Evolutionary conservation across 768 basidiomycete species (phyloP).

Genomic region (Astraeus odoratus): DNA sequence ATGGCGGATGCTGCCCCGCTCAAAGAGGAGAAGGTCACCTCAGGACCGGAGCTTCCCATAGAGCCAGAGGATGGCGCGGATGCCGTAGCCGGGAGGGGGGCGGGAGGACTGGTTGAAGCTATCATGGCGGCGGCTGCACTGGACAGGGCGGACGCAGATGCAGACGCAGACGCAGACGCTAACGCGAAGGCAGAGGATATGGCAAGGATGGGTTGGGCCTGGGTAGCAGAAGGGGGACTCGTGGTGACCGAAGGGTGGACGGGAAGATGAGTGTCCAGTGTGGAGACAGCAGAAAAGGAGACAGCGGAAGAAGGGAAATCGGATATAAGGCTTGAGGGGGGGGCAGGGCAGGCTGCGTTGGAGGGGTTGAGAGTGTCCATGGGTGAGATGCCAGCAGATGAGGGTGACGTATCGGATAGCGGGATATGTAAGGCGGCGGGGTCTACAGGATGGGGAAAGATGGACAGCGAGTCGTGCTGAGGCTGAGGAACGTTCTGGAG

Average conservation of each 20-base stretch:
- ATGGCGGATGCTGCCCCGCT: conserved; percentile 3
- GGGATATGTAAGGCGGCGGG: conserved; percentile 33
- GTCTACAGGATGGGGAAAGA: conserved; percentile 30
- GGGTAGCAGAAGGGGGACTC: conserved; percentile 21
- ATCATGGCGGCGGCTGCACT: not conserved
- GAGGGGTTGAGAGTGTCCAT: conserved; percentile 23
- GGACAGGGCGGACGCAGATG: not conserved
- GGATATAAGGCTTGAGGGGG: conserved; percentile 33
- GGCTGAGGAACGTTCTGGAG: conserved; percentile 13
- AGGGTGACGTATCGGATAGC: conserved; percentile 29
- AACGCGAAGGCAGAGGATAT: conserved; percentile 27
- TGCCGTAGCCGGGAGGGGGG: conserved; percentile 12
- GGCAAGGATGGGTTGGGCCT: conserved; percentile 33
- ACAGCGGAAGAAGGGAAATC: conserved; percentile 32
- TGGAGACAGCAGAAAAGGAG: conserved; percentile 32
- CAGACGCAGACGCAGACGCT: conserved; percentile 6
- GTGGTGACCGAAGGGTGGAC: conserved; percentile 17
- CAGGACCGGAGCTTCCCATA: conserved; percentile 16
- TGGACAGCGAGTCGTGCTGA: conserved; percentile 27
- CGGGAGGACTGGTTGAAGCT: conserved; percentile 7
- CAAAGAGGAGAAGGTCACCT: conserved; percentile 21
- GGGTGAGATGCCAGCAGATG: conserved; percentile 30
- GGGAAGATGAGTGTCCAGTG: conserved; percentile 28
- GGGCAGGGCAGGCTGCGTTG: conserved; percentile 12
- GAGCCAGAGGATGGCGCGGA: conserved; percentile 13